Evolutionary conservation across 495 filamentous ascomycete species (phyloP), one percentile per base, ranked within the genome.

Genomic region (Symbiotaphrina buchneri): DNA sequence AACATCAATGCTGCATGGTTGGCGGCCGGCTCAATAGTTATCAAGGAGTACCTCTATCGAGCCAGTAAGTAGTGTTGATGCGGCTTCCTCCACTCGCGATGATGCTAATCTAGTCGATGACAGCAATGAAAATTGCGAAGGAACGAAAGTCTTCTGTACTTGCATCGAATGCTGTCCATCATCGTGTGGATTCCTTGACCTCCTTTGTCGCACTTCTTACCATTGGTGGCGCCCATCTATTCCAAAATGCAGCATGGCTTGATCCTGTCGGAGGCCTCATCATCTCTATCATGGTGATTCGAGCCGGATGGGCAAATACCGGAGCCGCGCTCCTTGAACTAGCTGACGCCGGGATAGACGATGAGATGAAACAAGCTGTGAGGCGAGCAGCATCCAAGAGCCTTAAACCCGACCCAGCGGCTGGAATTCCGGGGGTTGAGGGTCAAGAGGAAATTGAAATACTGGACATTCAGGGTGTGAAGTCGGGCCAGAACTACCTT

Each of bases 11-110:
- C 87, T 6, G 85, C 81, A 11, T 97, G 87, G 87, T 51, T 97
- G 15, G 87, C 87, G n/a, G 79, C 65, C 10, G 83, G 78, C 3
- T 87, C 80, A 1, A 90, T 97, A 30, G 50, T 78, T 2, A 55
- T 92, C 32, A 97, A 97, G 55, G 87, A 97, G 48, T 97, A 84
- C 77, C 55, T 97, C 18, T 97, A 95, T 46, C 74, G 76, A 59
- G 78, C 83, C 27, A 95, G 85, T 90, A 69, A 58, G 82, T 61
- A n/a, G 10, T 14, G 22, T 11, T 23, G 18, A 21, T 13, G 27
- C 34, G 6, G 2, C 30, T n/a, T n/a, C n/a, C n/a, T n/a, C n/a
- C n/a, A n/a, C n/a, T n/a, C n/a, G n/a, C n/a, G n/a, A 11, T 22
- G 18, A n/a, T 19, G 19, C 30, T 32, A 22, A 32, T 23, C 25